phyloP scores from a whole-genome alignment of 257 asterid species.

The Ligustrum vulgare region DNA sequence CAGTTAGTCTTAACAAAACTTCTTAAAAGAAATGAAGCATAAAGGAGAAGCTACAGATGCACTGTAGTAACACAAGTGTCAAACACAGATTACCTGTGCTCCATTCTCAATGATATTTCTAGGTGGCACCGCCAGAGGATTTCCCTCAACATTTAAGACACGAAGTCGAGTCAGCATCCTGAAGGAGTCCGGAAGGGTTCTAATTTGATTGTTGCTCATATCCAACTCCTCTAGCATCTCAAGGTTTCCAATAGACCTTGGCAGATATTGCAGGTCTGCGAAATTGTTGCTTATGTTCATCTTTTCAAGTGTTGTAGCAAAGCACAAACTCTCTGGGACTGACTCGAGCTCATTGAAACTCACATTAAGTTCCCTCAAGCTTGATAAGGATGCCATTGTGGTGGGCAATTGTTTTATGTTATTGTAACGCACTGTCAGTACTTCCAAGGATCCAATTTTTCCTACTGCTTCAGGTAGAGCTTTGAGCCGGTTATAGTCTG shows the following conservation, averaged over 20 bases:
- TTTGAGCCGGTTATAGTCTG: slow-evolving; percentile 76
- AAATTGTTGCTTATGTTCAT: slow-evolving; percentile 89
- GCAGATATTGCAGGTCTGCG: slow-evolving; percentile 69
- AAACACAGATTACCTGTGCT: slow-evolving; percentile 56
- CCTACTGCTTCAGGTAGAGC: slow-evolving; percentile 90
- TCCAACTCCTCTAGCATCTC: slow-evolving; percentile 82
- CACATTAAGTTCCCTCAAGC: slow-evolving; percentile 66
- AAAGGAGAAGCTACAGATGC: background rate
- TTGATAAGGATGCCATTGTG: slow-evolving; percentile 68
- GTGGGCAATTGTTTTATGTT: slow-evolving; percentile 75
- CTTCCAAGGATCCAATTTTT: slow-evolving; percentile 59
- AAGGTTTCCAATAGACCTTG: slow-evolving; percentile 85
- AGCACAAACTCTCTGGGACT: slow-evolving; percentile 88
- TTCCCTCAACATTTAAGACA: slow-evolving; percentile 67
- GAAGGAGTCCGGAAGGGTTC: slow-evolving; percentile 76
- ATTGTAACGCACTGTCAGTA: slow-evolving; percentile 71
- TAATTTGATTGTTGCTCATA: slow-evolving; percentile 83
- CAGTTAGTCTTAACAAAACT: slow-evolving; percentile 16
- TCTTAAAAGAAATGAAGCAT: no score
- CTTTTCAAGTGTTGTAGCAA: slow-evolving; percentile 74
- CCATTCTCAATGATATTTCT: slow-evolving; percentile 54
- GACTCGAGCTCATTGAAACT: slow-evolving; percentile 87
- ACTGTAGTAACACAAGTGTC: background rate
- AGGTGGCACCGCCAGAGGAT: slow-evolving; percentile 73
- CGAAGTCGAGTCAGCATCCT: slow-evolving; percentile 64